Percentiles rank a stretch among this genome's conserved stretches.
phyloP scores from a whole-genome alignment of 768 basidiomycete species.

The Mycena maculata region DNA sequence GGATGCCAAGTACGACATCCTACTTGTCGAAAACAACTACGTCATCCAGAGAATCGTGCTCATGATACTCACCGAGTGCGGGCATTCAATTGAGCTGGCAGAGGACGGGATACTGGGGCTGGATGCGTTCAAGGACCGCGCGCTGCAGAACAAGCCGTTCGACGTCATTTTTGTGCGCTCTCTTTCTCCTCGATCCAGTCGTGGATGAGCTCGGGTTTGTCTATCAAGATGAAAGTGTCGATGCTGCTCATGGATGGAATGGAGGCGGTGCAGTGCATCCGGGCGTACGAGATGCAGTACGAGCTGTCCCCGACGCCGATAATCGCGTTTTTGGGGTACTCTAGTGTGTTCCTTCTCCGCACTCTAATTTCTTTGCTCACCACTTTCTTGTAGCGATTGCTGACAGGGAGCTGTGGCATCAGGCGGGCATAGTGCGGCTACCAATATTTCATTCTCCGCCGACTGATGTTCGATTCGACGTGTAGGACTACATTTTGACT shows the following conservation, averaged over 20 bases:
- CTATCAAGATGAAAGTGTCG: slow-evolving; percentile 91
- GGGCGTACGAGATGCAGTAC: slow-evolving; percentile 82
- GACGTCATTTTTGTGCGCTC: slow-evolving; percentile 89
- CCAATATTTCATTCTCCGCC: background rate
- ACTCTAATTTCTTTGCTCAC: background rate
- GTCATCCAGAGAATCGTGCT: slow-evolving; percentile 97
- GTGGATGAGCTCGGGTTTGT: slow-evolving; percentile 6
- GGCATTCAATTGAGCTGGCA: slow-evolving; percentile 95
- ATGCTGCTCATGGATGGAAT: slow-evolving; percentile 99
- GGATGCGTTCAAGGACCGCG: slow-evolving; percentile 87
- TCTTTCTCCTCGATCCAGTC: background rate
- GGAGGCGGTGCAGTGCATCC: slow-evolving; percentile 95
- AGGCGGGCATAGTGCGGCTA: slow-evolving; percentile 76
- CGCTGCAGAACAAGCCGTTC: slow-evolving; percentile 78
- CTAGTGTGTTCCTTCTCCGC: slow-evolving; percentile 75
- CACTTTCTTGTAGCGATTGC: slow-evolving; percentile 77
- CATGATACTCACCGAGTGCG: slow-evolving; percentile 96
- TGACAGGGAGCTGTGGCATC: slow-evolving; percentile 78
- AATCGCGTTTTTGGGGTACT: slow-evolving; percentile 96
- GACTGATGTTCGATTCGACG: slow-evolving; percentile 7
- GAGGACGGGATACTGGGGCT: slow-evolving; percentile 96
- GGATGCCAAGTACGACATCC: slow-evolving; percentile 91
- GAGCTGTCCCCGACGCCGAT: slow-evolving; percentile 85
- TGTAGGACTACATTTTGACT: slow-evolving; percentile 50
- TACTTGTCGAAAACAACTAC: slow-evolving; percentile 96